Base-by-base conservation (phyloP, 345 rosid genomes). In the Salix caprea region DNA sequence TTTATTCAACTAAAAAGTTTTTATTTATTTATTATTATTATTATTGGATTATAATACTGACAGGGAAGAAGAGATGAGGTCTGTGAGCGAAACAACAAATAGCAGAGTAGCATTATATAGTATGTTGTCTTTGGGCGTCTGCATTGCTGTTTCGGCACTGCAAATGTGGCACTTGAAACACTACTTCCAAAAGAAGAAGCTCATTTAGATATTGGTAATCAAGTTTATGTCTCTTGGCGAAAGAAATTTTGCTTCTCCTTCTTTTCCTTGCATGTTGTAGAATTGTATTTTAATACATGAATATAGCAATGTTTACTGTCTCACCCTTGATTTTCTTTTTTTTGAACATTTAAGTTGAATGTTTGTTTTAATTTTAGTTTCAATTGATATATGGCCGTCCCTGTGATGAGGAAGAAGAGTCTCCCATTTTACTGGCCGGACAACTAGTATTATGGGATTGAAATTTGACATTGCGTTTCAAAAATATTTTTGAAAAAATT, bases 21-120 rank as follows among this genome's bases (percentile, higher is more conserved):
- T 1, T 7, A 19, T 54, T 19, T 4, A 52, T 40, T 40, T 40
- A 1, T 40, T 1, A 8, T 40, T 10, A 11, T 23, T 34, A 12
- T 36, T 18, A 10, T 34, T 26, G 15, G 71, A 18, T 34, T 34
- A 34, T 54, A 19, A 26, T 54, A 39, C 54, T 70, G 21, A 74
- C 93, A 96, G 99, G 79, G 98, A 96, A 89, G 93, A 92, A 0
- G 91, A 88, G 21, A 87, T 90, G 96, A 93, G 94, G 84, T 65
- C 40, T 6, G 82, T 90, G 78, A 93, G 92, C 28, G 97, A 95
- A 72, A 83, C 67, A 73, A 93, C 98, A 74, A 91, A 93, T 76
- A 32, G 86, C 0, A 81, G 94, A 82, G 97, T 95, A 7, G 93
- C 97, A 4, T 85, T 87, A 92, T 87, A 82, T 80, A 89, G 99